Conservation (phyloP, 805 yeast species). For the Suhomyces emberorum region DNA sequence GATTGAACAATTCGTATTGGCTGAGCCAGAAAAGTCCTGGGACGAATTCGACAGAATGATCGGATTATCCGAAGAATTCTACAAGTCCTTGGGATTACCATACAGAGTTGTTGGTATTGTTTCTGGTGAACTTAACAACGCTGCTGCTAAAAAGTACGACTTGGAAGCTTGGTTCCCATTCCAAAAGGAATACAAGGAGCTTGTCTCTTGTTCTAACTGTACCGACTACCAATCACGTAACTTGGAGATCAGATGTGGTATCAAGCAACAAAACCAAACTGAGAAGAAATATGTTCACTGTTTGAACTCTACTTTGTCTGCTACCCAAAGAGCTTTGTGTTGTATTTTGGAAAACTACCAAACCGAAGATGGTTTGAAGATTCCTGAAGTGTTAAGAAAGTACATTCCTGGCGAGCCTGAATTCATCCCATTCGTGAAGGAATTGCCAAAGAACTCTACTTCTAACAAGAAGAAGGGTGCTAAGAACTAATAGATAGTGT, state of each 20-base stretch:
- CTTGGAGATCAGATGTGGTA: constrained; percentile 98
- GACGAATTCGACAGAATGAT: constrained; percentile 96
- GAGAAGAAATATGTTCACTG: constrained; percentile 98
- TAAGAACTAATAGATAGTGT: constrained; percentile 3
- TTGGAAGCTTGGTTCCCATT: constrained; percentile 99
- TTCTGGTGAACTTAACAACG: constrained; percentile 97
- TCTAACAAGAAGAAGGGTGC: constrained; percentile 56
- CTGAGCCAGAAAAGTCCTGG: constrained; percentile 99
- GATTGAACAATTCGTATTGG: constrained; percentile 91
- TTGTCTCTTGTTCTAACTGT: constrained; percentile 98
- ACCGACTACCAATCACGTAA: constrained; percentile 99
- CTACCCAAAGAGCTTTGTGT: constrained; percentile 97
- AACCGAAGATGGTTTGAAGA: constrained; percentile 88
- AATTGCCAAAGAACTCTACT: constrained; percentile 91
- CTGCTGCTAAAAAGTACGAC: constrained; percentile 98
- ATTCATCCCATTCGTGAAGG: constrained; percentile 85
- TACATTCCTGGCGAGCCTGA: constrained; percentile 99
- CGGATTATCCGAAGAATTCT: constrained; percentile 84
- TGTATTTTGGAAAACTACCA: constrained; percentile 97
- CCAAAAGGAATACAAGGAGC: constrained; percentile 97
- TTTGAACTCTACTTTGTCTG: constrained; percentile 94
- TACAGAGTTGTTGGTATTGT: constrained; percentile 98
- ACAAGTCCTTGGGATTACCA: constrained; percentile 87
- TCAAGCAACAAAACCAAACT: constrained; percentile 89
- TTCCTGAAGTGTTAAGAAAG: constrained; percentile 93